Evolutionary conservation across 306 rosid genomes (phyloP).

Genomic region (Dryas drummondii): DNA sequence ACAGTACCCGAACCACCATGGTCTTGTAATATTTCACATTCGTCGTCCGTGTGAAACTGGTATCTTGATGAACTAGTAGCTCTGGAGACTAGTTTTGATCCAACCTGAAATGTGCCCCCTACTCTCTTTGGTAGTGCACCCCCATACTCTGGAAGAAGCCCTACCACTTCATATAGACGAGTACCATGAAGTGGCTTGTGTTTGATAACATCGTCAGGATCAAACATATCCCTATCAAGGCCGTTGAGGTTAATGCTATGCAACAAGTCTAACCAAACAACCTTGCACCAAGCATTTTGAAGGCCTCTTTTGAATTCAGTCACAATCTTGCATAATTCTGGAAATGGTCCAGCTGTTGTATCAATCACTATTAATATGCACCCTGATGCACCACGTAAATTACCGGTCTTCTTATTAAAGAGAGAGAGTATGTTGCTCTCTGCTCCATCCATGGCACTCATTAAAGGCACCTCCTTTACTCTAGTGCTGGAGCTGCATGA

Average conservation of each 20-base stretch:
- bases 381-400: slow-evolving; percentile 15
- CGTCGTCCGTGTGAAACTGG: not conserved
- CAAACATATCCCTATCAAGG: slow-evolving; percentile 17
- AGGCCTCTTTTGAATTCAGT: slow-evolving; percentile 32
- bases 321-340: slow-evolving; percentile 17
- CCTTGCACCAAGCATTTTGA: slow-evolving; percentile 36
- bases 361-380: slow-evolving; percentile 39
- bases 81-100: not conserved
- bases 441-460: slow-evolving; percentile 16
- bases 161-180: slow-evolving; percentile 43
- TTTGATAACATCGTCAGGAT: slow-evolving; percentile 44
- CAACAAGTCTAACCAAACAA: slow-evolving; percentile 62
- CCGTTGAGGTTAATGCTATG: slow-evolving; percentile 10
- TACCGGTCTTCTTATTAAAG: slow-evolving; percentile 25
- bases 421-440: slow-evolving; percentile 24
- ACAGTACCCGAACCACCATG: not conserved
- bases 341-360: slow-evolving; percentile 22
- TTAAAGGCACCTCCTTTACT: slow-evolving; percentile 16
- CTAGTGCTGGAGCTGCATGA: slow-evolving; percentile 10
- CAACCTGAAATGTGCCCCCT: not conserved
- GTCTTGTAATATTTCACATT: slow-evolving; percentile 5
- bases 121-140: slow-evolving; percentile 32
- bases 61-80: slow-evolving; percentile 11
- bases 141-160: slow-evolving; percentile 71
- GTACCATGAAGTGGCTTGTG: slow-evolving; percentile 66